Base-by-base conservation (phyloP, 352 stramenopile species). In the Globisporangium mamillatum region DNA sequence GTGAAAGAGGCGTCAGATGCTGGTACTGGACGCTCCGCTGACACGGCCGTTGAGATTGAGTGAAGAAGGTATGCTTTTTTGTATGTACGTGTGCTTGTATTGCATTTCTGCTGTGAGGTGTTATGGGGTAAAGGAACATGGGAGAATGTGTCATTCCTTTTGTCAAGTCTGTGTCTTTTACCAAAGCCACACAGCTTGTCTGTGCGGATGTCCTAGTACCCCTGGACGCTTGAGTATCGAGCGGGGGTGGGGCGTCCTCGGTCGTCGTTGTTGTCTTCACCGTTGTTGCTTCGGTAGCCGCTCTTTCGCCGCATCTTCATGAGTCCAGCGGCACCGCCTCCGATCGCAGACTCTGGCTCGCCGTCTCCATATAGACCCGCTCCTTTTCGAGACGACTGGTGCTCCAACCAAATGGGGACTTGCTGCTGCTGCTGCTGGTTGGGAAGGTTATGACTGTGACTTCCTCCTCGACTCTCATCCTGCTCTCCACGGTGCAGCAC, bases 271-370 rank as follows among this genome's bases (percentile, higher is more conserved):
- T 80, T 69, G n/a, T 84, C 72, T 18, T 79, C 74, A 8, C 74
- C 75, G 58, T 86, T 86, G 59, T 84, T 87, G 62, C 68, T 81
- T 20, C 77, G 75, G 25, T 79, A 66, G 27, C 71, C 78, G 63
- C 75, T 91, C 59, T 89, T 89, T 38, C 82, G 81, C 4, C 83
- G 72, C 52, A 88, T 81, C 72, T 93, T 93, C 70, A 92, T 75
- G 2, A 93, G 70, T 3, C 86, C 84, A 9, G 78, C 80, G 0
- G 81, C 80, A 6, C 85, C 85, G n/a, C 80, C 82, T 9, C 76
- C 81, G 6, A 86, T 76, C 25, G 78, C 66, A 6, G 71, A 61
- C 56, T 84, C 75, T 1, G 76, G 66, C 7, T 84, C 76, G 3
- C 67, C 60, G 16, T 79, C 71, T 22, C 72, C 72, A 22, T 77